Evolutionary conservation across 1,139 yeast genomes (phyloP), one percentile per base, ranked within the genome.

Genomic region (Meyerozyma guilliermondii): DNA sequence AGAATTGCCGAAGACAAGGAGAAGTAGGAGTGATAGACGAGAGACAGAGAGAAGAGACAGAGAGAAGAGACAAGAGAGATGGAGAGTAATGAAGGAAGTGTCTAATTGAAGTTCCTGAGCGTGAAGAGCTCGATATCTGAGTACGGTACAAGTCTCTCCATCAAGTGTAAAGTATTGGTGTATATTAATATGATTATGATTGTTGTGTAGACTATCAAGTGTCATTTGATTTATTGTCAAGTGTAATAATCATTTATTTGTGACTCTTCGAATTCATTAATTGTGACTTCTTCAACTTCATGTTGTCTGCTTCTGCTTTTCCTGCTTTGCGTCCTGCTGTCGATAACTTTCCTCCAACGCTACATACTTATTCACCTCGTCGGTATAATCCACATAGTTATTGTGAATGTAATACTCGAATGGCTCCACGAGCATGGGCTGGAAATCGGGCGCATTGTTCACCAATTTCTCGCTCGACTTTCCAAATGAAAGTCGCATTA

Each of bases 341-440:
- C 44, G 42, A 38, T 52, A 52, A 16, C 47, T 37, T 13, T 44
- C 44, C 13, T 36, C 40, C 39, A 65, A 53, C 6, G 47, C 50
- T 39, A 53, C 35, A 42, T 56, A 58, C 9, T 55, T 45, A 2
- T 47, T 50, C 9, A 66, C 58, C 41, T 61, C 59, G 7, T 50
- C 48, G 35, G 66, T 70, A 44, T 53, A 68, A 11, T 56, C 45
- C 38, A 57, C 46, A 46, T 53, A 52, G 39, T 65, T 62, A 29
- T 52, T 54, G 31, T 55, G 62, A 42, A 65, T 47, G 39, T 52
- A 55, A 51, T 52, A 65, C 48, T 65, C 52, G 47, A 60, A 66
- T 7, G 73, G 71, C 45, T 68, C 74, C 41, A 56, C 56, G 48
- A 58, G 58, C 52, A 66, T 55, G 1, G 74, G 74, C 40, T 50